A percentile compares a stretch with the other conserved stretches of the same genome.
Conservation (phyloP, 2,329 filamentous ascomycete species). For the Xylaria digitata region DNA sequence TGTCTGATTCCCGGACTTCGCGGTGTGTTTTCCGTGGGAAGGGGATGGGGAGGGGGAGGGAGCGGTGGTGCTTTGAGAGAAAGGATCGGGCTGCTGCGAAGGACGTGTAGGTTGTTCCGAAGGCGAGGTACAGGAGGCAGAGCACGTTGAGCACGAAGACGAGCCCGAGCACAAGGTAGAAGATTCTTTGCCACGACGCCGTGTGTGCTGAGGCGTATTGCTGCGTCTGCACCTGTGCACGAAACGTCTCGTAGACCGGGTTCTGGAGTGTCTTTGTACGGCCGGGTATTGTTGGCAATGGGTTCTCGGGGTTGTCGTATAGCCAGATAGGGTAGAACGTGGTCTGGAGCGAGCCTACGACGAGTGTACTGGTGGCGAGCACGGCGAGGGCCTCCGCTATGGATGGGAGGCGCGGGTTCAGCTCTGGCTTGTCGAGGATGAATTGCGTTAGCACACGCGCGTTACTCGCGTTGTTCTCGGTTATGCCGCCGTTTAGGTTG, state of each 20-base stretch:
- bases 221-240: constrained; percentile 70
- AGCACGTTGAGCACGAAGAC: constrained; percentile 76
- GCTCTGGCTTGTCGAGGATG: constrained; percentile 54
- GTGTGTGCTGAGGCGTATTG: constrained; percentile 77
- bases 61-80: neutral
- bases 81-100: neutral
- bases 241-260: constrained; percentile 67
- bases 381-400: constrained; percentile 80
- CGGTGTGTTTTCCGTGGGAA: neutral
- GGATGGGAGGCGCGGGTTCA: constrained; percentile 69
- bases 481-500: constrained; percentile 59
- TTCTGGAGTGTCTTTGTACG: too few species aligned
- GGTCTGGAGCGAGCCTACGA: constrained; percentile 68
- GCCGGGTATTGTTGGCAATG: constrained; percentile 46
- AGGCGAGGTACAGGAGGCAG: constrained; percentile 71
- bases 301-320: constrained; percentile 51
- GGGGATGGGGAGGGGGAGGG: constrained; percentile 2
- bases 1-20: constrained; percentile 16
- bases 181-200: constrained; percentile 70
- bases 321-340: constrained; percentile 71
- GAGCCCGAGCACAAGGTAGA: constrained; percentile 72
- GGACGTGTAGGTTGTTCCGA: constrained; percentile 53
- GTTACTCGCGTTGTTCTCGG: constrained; percentile 67
- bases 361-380: constrained; percentile 72
- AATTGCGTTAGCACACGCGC: constrained; percentile 68